A percentile compares a stretch with the other conserved stretches of the same genome.
phyloP scores from a whole-genome alignment of 345 rosid species.

The Salix purpurea region DNA sequence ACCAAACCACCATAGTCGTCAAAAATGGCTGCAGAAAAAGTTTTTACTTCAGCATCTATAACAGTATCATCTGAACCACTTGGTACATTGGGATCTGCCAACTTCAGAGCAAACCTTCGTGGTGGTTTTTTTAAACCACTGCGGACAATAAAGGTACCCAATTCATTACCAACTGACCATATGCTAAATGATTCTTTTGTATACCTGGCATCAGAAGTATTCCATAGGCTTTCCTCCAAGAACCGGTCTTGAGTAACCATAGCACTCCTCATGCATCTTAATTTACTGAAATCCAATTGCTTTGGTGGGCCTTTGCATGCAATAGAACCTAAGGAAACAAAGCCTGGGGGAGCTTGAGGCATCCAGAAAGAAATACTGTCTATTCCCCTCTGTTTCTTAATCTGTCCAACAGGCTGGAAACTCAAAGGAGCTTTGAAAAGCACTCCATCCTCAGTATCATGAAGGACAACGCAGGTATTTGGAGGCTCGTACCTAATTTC shows the following conservation, averaged over 20 bases:
- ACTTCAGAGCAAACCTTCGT: conserved; percentile 80
- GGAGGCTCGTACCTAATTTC: conserved; percentile 77
- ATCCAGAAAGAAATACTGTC: conserved; percentile 85
- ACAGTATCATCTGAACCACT: conserved; percentile 68
- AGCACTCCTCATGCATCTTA: conserved; percentile 82
- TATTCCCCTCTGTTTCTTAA: conserved; percentile 79
- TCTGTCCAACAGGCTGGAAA: conserved; percentile 72
- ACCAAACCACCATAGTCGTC: conserved; percentile 99
- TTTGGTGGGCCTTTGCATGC: conserved; percentile 75
- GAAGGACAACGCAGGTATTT: conserved; percentile 71
- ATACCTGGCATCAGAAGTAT: conserved; percentile 63
- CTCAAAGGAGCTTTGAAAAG: conserved; percentile 58
- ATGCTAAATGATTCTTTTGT: conserved; percentile 71
- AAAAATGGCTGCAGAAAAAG: conserved; percentile 85
- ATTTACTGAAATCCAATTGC: conserved; percentile 47
- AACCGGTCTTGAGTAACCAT: conserved; percentile 83
- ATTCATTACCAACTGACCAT: conserved; percentile 70
- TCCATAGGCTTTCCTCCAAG: conserved; percentile 87
- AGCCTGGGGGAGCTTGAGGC: conserved; percentile 95
- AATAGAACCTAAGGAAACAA: conserved; percentile 86
- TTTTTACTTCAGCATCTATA: conserved; percentile 65
- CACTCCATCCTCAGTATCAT: conserved; percentile 62
- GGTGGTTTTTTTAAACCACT: conserved; percentile 87
- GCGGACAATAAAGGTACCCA: conserved; percentile 80
- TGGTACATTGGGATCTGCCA: conserved; percentile 59